Conservation (phyloP, 179 eudicot species). For the Silene coronaria region DNA sequence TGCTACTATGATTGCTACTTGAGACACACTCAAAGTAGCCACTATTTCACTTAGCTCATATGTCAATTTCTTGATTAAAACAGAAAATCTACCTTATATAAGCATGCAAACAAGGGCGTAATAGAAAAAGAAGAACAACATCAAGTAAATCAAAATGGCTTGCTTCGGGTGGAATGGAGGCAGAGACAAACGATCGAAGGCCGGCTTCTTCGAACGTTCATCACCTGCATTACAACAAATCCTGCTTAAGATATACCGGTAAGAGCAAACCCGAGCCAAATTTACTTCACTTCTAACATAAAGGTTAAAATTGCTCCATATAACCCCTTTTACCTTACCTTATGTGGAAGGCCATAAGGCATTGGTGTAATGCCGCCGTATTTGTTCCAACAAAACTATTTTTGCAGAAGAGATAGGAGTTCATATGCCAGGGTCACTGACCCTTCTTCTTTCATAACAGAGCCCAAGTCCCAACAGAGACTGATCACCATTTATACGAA, state of each 20-base stretch:
- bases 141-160: slow-evolving; percentile 18
- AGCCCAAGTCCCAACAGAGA: slow-evolving; percentile 50
- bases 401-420: background rate
- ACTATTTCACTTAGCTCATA: slow-evolving; percentile 17
- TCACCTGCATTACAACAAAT: slow-evolving; percentile 32
- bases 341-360: no score
- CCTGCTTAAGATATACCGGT: slow-evolving; percentile 27
- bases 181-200: slow-evolving; percentile 15
- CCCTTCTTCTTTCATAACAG: slow-evolving; percentile 33
- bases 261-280: background rate
- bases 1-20: slow-evolving; percentile 37
- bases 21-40: slow-evolving; percentile 24
- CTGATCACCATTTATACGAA: slow-evolving; percentile 76
- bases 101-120: background rate
- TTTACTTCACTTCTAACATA: background rate
- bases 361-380: background rate
- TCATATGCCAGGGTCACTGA: background rate
- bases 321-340: background rate
- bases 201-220: slow-evolving; percentile 26
- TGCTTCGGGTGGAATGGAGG: slow-evolving; percentile 25
- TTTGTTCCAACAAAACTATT: background rate
- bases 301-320: background rate
- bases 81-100: slow-evolving; percentile 17
- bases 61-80: slow-evolving; percentile 13
- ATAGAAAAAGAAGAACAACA: background rate